phyloP scores from a whole-genome alignment of 2,329 filamentous ascomycete genomes.

The Trichocomaceae sp. region DNA sequence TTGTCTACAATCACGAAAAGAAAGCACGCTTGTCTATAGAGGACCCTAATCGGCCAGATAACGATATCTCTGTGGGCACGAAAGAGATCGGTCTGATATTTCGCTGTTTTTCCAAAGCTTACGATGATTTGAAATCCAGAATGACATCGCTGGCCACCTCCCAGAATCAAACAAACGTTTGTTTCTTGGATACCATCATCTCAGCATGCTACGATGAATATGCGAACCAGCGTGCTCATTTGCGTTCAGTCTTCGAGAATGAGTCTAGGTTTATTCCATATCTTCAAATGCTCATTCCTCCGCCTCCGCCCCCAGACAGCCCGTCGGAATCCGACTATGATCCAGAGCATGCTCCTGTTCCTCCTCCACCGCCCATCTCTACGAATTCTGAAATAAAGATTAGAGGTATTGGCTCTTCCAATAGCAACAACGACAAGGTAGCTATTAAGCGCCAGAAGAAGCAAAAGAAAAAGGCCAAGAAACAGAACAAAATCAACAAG shows the following conservation, averaged over 20 bases:
- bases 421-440: constrained; percentile 1
- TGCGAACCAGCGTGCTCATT: constrained; percentile 58
- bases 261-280: constrained; percentile 30
- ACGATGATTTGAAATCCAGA: constrained; percentile 50
- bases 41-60: constrained; percentile 76
- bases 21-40: constrained; percentile 70
- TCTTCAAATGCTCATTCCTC: constrained; percentile 16
- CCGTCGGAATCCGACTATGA: constrained; percentile 15
- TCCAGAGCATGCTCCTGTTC: constrained; percentile 16
- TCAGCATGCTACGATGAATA: constrained; percentile 75
- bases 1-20: constrained; percentile 11
- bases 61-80: constrained; percentile 88
- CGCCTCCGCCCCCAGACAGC: constrained; percentile 23
- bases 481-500: not conserved
- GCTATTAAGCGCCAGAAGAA: not conserved
- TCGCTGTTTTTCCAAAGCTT: constrained; percentile 61
- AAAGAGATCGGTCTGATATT: constrained; percentile 62
- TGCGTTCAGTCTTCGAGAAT: constrained; percentile 49
- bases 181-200: constrained; percentile 63
- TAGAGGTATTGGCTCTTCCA: constrained; percentile 2
- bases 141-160: constrained; percentile 40
- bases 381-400: not conserved
- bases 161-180: constrained; percentile 34
- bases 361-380: constrained; percentile 6
- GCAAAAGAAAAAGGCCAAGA: constrained; percentile 7